Percentiles rank a stretch among this genome's conserved stretches.
phyloP scores from a whole-genome alignment of 73 alveolate species.

The Breviolum minutum region DNA sequence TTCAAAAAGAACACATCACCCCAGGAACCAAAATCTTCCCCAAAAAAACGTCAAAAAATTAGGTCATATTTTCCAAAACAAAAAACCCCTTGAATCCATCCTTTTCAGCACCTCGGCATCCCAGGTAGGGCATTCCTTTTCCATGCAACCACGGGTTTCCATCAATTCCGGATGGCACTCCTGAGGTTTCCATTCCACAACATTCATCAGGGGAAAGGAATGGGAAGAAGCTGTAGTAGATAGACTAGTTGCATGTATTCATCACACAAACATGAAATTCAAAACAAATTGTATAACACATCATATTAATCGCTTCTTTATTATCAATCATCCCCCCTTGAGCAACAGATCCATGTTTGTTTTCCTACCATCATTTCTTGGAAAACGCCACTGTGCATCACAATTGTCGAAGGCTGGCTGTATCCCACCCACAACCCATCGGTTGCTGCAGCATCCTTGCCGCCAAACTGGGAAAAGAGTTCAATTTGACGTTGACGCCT shows the following conservation, averaged over 20 bases:
- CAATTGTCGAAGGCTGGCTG: neutral
- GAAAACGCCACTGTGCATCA: neutral
- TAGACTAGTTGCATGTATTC: too few relatives aligned
- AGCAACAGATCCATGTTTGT: neutral
- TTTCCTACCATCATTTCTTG: neutral
- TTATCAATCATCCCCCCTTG: neutral
- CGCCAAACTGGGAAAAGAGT: conserved; percentile 49
- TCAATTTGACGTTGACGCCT: conserved; percentile 94
- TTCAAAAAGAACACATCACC: too few relatives aligned
- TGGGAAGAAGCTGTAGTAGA: too few relatives aligned
- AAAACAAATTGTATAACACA: too few relatives aligned
- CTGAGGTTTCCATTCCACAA: neutral
- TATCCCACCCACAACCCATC: neutral
- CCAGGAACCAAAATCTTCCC: too few relatives aligned
- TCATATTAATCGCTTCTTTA: too few relatives aligned
- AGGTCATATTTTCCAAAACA: neutral
- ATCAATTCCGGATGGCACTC: conserved; percentile 45
- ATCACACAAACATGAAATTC: too few relatives aligned
- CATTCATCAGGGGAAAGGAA: too few relatives aligned
- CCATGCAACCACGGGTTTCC: conserved; percentile 72
- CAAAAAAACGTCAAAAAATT: neutral
- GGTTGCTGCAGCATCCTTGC: neutral
- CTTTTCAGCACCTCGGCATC: conserved; percentile 32
- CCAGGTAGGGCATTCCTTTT: conserved; percentile 67
- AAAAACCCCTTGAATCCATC: neutral